Conservation (phyloP, 1,139 yeast genomes). For the Taphrina wiesneri region DNA sequence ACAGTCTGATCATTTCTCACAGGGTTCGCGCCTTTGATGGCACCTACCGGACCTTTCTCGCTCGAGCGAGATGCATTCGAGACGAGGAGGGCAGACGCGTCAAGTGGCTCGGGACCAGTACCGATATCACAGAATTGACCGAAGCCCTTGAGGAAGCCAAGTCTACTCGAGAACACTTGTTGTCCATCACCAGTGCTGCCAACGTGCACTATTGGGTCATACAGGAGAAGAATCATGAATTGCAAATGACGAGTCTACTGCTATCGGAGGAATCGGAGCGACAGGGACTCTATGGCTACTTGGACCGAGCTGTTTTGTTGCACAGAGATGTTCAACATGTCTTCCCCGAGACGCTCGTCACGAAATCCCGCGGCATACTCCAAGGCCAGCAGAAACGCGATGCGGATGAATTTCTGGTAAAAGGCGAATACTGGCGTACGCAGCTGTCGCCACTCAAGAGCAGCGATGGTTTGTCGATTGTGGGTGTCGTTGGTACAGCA, state of each 20-base stretch:
- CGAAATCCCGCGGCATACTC: background rate
- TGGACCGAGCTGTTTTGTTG: background rate
- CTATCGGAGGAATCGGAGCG: background rate
- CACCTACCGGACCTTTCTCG: conserved; percentile 43
- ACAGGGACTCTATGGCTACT: conserved; percentile 6
- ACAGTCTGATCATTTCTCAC: conserved; percentile 43
- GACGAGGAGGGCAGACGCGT: conserved; percentile 45
- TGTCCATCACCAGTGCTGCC: conserved; percentile 18
- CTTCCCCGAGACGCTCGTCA: background rate
- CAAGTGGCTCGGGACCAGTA: conserved; percentile 47
- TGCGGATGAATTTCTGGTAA: background rate
- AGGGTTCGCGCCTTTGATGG: conserved; percentile 46
- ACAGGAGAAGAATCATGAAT: background rate
- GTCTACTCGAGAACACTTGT: conserved; percentile 13
- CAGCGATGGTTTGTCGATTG: background rate
- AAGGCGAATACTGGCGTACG: conserved; percentile 17
- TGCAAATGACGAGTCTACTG: conserved; percentile 10
- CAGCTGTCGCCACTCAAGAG: conserved; percentile 5
- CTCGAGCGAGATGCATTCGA: conserved; percentile 45
- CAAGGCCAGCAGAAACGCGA: background rate
- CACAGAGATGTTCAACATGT: conserved; percentile 9
- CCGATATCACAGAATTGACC: conserved; percentile 48
- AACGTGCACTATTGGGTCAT: conserved; percentile 20
- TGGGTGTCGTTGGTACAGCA: conserved; percentile 21
- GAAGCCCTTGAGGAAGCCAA: conserved; percentile 17